Evolutionary conservation across 1,284 basidiomycete species (phyloP), one percentile per base, ranked within the genome.

Genomic region (Pascua sp.): DNA sequence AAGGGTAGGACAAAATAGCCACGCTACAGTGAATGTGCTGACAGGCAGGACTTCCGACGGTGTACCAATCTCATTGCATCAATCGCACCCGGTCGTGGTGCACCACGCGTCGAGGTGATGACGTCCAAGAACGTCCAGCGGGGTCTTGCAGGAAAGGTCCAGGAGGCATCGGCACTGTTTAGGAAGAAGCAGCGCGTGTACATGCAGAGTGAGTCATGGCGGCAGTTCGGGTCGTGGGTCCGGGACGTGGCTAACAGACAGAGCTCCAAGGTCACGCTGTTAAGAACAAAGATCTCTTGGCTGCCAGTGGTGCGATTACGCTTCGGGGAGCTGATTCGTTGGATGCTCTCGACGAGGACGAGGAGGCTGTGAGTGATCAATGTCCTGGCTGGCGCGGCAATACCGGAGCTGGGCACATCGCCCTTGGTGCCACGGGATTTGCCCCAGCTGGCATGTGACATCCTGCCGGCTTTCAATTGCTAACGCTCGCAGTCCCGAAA

Each of bases 111-210:
- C 53, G 84, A 89, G 67, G 78, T 81, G 15, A 81, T 88, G 51
- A 86, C 92, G 1, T 88, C 90, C 44, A 88, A 91, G 78, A 99
- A 99, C 72, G 91, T 97, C n/a, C 95, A 98, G 76, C 86, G 93
- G 38, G 94, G 88, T 11, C 84, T 98, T 42, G 96, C 96, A 17
- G 91, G 90, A 24, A 90, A 92, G 71, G 86, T 98, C 11, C 96
- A 98, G 80, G 90, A 93, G 66, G 81, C 94, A 49, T 94, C 90
- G 67, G 89, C 87, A 17, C 81, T 86, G n/a, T 98, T 99, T 73
- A 84, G 96, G 59, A 97, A 95, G 81, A 97, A 96, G 80, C 96
- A 99, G 78, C 85, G 90, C 55, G 87, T 94, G 38, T 98, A 98
- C 77, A 89, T 99, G 86, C 89, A 95, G 78, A 91, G 94, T 95